phyloP scores from a whole-genome alignment of 768 basidiomycete species.

The Psilocybe tampanensis region DNA sequence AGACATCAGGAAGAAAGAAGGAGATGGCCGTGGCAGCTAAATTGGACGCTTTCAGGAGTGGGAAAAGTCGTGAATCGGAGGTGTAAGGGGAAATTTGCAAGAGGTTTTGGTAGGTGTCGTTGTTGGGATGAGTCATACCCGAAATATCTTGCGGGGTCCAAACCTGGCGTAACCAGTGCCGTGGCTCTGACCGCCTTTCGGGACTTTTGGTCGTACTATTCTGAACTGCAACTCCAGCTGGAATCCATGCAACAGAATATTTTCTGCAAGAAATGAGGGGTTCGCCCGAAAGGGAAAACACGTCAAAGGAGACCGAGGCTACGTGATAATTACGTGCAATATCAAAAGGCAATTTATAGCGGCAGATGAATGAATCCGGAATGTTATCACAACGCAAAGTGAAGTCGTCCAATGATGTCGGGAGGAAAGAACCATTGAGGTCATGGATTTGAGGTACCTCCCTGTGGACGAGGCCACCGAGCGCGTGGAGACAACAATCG shows the following conservation, averaged over 20 bases:
- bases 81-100: background rate
- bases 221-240: slow-evolving; percentile 18
- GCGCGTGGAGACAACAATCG: slow-evolving; percentile 30
- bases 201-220: background rate
- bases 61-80: background rate
- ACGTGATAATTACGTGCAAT: slow-evolving; percentile 20
- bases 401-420: slow-evolving; percentile 25
- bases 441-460: slow-evolving; percentile 14
- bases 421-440: slow-evolving; percentile 25
- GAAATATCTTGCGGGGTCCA: slow-evolving; percentile 9
- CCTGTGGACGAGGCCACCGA: slow-evolving; percentile 21
- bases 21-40: background rate
- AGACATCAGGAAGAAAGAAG: background rate
- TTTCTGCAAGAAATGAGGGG: slow-evolving; percentile 28
- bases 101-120: slow-evolving; percentile 1
- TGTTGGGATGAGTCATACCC: background rate
- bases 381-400: slow-evolving; percentile 19
- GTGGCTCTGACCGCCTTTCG: background rate
- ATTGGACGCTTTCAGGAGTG: background rate
- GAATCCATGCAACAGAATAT: slow-evolving; percentile 31
- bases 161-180: slow-evolving; percentile 11
- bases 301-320: slow-evolving; percentile 25
- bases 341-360: slow-evolving; percentile 28
- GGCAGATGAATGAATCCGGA: slow-evolving; percentile 28
- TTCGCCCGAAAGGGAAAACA: slow-evolving; percentile 24